Evolutionary conservation across 23 red algal species (phyloP), one percentile per base, ranked within the genome.

Genomic region (Gracilaria domingensis): DNA sequence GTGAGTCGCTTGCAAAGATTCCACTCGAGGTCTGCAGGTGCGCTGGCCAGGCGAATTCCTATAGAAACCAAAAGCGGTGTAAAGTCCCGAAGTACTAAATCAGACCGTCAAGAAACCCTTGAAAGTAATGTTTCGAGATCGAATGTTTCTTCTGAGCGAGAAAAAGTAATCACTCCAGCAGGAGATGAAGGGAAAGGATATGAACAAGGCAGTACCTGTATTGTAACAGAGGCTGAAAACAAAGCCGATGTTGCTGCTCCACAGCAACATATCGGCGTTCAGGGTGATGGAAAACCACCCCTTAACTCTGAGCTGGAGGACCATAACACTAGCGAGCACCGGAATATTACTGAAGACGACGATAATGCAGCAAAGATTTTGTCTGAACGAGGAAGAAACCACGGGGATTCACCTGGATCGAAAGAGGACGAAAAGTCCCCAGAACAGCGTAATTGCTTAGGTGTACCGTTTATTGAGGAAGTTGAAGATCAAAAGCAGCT

Each of bases 11-110:
- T 77, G 40, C n/a, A 49, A 13, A 33, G 72, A 45, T 77, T 77
- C 14, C 72, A 77, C 20, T 33, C 40, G 5, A 50, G 72, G 23
- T 34, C 72, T 28, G 72, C 72, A 5, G 72, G 72, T n/a, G 72
- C 42, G 72, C 25, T 77, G 9, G 30, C 72, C 16, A 77, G 72
- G 50, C 62, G 62, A 67, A 67, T 2, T 67, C 11, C 72, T 4
- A 50, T 77, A 42, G 72, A 77, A 45, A 25, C 67, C 34, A 9
- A 6, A 30, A 62, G 64, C 33, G 38, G 33, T 36, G 33, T 17
- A 37, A 69, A 4, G 28, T 37, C 64, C 16, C 13, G 33, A 69
- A 24, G 32, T 69, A 32, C 12, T 36, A 14, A 37, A 30, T 32
- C 64, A 69, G 13, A 69, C 28, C 64, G 20, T 20, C 64, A 69